Evolutionary conservation across 2,329 filamentous ascomycete genomes (phyloP).

Genomic region (Cyphellophora europaea): DNA sequence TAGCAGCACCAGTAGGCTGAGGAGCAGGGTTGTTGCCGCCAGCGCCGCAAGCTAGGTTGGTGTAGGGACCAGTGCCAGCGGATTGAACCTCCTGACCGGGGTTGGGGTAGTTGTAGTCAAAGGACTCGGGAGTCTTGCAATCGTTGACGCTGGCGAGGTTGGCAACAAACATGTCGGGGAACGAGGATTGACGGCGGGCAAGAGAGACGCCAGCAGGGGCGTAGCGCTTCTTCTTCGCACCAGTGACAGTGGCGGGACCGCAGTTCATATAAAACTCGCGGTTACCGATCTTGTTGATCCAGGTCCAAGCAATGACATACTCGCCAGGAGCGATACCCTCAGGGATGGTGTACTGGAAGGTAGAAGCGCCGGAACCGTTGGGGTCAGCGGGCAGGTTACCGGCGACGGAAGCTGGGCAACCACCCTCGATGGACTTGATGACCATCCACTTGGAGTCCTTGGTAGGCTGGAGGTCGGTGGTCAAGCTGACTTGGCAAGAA

Average conservation of each 20-base stretch:
- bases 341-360: conserved; percentile 65
- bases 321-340: conserved; percentile 62
- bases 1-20: conserved; percentile 3
- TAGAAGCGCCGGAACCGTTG: conserved; percentile 37
- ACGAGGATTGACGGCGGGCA: conserved; percentile 29
- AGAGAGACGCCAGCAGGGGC: conserved; percentile 14
- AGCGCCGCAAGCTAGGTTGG: conserved; percentile 14
- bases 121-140: conserved; percentile 46
- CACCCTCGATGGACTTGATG: conserved; percentile 78
- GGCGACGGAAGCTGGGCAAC: conserved; percentile 58
- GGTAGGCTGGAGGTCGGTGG: conserved; percentile 63
- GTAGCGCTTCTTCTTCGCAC: conserved; percentile 36
- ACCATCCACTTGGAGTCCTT: conserved; percentile 70
- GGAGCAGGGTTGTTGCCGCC: conserved; percentile 9
- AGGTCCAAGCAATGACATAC: conserved; percentile 81
- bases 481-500: conserved; percentile 81
- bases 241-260: conserved; percentile 59
- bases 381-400: conserved; percentile 52
- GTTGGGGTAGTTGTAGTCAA: conserved; percentile 59
- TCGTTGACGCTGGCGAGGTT: conserved; percentile 48
- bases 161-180: conserved; percentile 68
- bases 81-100: conserved; percentile 50
- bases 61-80: conserved; percentile 14
- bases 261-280: conserved; percentile 99
- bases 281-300: conserved; percentile 89